Evolutionary conservation across 768 basidiomycete genomes (phyloP).

Genomic region (Tephrocybe sp.): DNA sequence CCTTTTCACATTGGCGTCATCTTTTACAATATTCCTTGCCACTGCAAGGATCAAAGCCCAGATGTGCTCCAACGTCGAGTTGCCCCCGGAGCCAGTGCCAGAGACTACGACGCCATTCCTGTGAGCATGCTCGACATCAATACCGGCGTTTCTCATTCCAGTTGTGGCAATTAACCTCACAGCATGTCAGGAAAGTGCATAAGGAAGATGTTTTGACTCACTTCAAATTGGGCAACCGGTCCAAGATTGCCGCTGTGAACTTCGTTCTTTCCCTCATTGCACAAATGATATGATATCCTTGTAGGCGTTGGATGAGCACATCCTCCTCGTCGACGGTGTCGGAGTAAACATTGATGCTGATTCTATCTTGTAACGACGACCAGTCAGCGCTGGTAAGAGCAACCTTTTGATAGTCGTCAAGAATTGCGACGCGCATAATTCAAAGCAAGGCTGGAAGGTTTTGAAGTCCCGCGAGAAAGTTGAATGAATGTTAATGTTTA

Average conservation of each 20-base stretch:
- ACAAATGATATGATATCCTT: conserved; percentile 56
- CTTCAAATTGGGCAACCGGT: conserved; percentile 57
- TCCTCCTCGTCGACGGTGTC: conserved; percentile 56
- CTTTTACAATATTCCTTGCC: conserved; percentile 46
- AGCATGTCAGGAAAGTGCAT: not conserved
- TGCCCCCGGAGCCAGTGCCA: conserved; percentile 43
- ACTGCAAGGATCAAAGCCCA: conserved; percentile 62
- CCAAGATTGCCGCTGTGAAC: conserved; percentile 48
- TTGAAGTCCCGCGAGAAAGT: not conserved
- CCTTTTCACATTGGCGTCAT: conserved; percentile 47
- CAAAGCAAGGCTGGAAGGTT: too few relatives aligned
- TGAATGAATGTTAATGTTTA: conserved; percentile 10
- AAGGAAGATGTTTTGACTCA: conserved; percentile 15
- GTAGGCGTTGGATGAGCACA: conserved; percentile 45
- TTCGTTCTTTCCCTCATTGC: conserved; percentile 70
- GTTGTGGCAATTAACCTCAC: conserved; percentile 58
- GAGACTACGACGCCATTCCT: conserved; percentile 50
- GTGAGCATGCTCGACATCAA: conserved; percentile 48
- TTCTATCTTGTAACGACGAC: conserved; percentile 39
- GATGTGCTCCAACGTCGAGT: conserved; percentile 61
- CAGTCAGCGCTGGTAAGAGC: conserved; percentile 56
- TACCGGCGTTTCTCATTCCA: conserved; percentile 46
- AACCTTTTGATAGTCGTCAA: conserved; percentile 62
- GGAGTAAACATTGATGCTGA: conserved; percentile 44
- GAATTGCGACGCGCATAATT: conserved; percentile 51